A percentile compares a stretch with the other conserved stretches of the same genome.
Conservation (phyloP, 257 asterid genomes). For the Scutellaria minor region DNA sequence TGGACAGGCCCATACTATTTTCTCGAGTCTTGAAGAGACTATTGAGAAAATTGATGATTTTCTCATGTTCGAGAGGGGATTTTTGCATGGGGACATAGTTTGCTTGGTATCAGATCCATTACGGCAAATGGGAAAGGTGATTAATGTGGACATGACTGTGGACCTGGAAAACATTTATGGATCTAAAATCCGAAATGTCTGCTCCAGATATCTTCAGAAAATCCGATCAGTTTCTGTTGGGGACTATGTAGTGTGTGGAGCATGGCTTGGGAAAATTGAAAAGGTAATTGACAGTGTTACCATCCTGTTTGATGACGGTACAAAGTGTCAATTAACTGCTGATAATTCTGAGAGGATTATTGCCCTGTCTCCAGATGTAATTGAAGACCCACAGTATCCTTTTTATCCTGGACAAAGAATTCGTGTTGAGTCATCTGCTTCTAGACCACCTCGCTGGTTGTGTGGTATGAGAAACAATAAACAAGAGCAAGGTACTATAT, state of each 20-base stretch:
- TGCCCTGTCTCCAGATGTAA: slow-evolving; percentile 59
- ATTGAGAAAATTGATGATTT: slow-evolving; percentile 83
- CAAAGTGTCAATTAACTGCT: slow-evolving; percentile 49
- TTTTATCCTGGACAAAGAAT: slow-evolving; percentile 91
- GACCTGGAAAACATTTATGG: slow-evolving; percentile 77
- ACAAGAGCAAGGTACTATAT: slow-evolving; percentile 61
- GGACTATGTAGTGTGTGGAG: slow-evolving; percentile 66
- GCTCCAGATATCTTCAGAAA: slow-evolving; percentile 55
- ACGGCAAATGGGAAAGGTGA: slow-evolving; percentile 79
- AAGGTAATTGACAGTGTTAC: slow-evolving; percentile 61
- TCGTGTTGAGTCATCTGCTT: slow-evolving; percentile 51
- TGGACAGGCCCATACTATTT: slow-evolving; percentile 75
- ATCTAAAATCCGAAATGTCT: slow-evolving; percentile 48
- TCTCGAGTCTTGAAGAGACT: slow-evolving; percentile 84
- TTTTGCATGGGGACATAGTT: slow-evolving; percentile 71
- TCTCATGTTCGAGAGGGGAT: slow-evolving; percentile 82
- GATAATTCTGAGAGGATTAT: slow-evolving; percentile 61
- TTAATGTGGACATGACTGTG: slow-evolving; percentile 61
- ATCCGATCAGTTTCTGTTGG: slow-evolving; percentile 66
- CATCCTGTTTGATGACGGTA: slow-evolving; percentile 74
- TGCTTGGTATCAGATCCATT: slow-evolving; percentile 69
- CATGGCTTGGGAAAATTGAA: slow-evolving; percentile 91
- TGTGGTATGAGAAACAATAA: slow-evolving; percentile 59
- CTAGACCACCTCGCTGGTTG: slow-evolving; percentile 65
- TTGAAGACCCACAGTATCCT: slow-evolving; percentile 78